phyloP scores from a whole-genome alignment of 352 stramenopile genomes.

The Nothophytophthora sp. region DNA sequence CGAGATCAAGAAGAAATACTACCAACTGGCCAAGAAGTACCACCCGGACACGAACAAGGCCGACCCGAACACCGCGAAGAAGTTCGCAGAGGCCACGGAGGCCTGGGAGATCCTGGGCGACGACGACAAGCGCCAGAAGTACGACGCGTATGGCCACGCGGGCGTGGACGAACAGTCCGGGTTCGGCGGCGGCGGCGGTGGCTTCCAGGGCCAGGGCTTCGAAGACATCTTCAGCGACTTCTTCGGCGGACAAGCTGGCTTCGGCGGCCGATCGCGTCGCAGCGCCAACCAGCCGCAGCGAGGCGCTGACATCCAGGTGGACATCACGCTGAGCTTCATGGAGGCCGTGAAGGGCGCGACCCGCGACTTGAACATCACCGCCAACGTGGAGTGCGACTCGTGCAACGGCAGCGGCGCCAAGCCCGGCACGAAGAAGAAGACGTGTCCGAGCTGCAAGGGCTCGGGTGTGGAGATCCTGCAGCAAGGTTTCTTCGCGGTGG shows the following conservation, averaged over 20 bases:
- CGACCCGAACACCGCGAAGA: conserved; percentile 88
- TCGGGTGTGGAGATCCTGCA: conserved; percentile 87
- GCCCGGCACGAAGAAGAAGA: conserved; percentile 80
- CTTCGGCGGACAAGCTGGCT: conserved; percentile 68
- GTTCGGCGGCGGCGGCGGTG: conserved; percentile 50
- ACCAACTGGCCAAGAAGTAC: conserved; percentile 97
- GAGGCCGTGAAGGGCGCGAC: conserved; percentile 93
- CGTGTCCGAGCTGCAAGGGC: conserved; percentile 79
- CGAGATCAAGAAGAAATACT: conserved; percentile 99
- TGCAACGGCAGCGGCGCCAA: conserved; percentile 85
- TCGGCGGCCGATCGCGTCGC: conserved; percentile 70
- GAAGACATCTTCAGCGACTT: conserved; percentile 92
- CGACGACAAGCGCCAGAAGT: conserved; percentile 93
- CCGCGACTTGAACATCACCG: conserved; percentile 86
- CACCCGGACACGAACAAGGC: conserved; percentile 98
- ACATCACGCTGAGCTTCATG: conserved; percentile 94
- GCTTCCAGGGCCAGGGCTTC: conserved; percentile 76
- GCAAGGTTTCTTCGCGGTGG: conserved; percentile 90
- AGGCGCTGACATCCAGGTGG: conserved; percentile 94
- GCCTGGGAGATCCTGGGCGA: conserved; percentile 94
- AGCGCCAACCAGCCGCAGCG: conserved; percentile 77
- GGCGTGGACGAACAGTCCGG: conserved; percentile 92
- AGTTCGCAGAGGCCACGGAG: conserved; percentile 93
- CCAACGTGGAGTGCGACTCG: conserved; percentile 76
- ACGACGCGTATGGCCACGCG: conserved; percentile 95